Base-by-base conservation (phyloP, 23 red algal genomes). In the Cyanidiococcus yangmingshanensis region DNA sequence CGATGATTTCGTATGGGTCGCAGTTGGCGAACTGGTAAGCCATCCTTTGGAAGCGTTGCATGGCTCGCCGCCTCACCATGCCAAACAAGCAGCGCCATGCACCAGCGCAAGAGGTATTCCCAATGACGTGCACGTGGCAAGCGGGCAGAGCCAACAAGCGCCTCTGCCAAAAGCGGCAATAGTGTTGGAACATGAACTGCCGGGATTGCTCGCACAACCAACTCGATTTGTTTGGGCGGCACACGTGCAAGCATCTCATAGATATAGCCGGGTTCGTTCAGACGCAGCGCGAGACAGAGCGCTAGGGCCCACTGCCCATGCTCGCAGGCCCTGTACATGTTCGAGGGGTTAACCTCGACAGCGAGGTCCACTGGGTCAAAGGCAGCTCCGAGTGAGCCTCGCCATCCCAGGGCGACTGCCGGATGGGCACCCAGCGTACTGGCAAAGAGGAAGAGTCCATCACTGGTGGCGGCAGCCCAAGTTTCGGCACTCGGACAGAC, bases 341-440 rank as follows among this genome's bases (percentile, higher is more conserved):
- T 87, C n/a, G 85, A 82, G 2, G 87, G 82, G 32, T 87, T 98
- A 0, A 92, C 80, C 24, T 98, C 94, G 77, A 92, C 26, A n/a
- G 84, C 84, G 68, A 98, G 80, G 40, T 91, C 76, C 7, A 84
- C 82, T 32, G 94, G 94, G 76, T 98, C 94, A 83, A 98, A 98
- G 0, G 40, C 50, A 50, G 85, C 40, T 50, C 58, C 84, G 45
- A 54, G 45, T 21, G 45, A 54, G 45, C 45, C 45, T 54, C 45
- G 45, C 45, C 45, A 54, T 7, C 7, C 12, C 21, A 21, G 45
- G 35, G 85, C 91, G 12, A 76, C 68, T 26, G 82, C 79, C 50
- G 81, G 74, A 1, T 59, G 58, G 25, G 40, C 58, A 40, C 68
- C 83, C 33, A 39, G 29, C 1, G 29, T 74, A 7, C 24, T 39